Percentiles rank a stretch among this genome's conserved stretches.
Conservation (phyloP, 1,284 basidiomycete species). For the Chalciporus piperatoides region DNA sequence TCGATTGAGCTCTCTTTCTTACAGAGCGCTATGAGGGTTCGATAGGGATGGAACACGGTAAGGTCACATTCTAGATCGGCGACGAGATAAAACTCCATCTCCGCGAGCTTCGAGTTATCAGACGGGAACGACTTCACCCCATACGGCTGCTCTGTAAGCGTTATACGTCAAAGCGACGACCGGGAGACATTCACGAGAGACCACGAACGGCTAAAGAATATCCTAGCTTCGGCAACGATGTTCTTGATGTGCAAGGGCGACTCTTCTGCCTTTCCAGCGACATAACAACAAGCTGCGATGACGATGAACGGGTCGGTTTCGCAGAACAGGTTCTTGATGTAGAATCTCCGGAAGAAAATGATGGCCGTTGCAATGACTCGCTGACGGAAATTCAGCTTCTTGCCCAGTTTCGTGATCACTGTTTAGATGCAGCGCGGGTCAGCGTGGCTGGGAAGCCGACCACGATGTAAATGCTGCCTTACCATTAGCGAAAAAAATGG, state of each 20-base stretch:
- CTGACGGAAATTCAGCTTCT: conserved; percentile 81
- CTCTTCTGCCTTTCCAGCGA: conserved; percentile 96
- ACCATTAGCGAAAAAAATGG: conserved; percentile 86
- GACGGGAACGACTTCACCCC: conserved; percentile 74
- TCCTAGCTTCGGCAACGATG: conserved; percentile 80
- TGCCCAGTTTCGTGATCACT: conserved; percentile 88
- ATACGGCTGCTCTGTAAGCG: conserved; percentile 52
- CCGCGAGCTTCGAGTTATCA: conserved; percentile 89
- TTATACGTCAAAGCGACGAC: background rate
- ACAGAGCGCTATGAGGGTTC: conserved; percentile 76
- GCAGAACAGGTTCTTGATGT: conserved; percentile 89
- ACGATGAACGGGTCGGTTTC: conserved; percentile 94
- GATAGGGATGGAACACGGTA: conserved; percentile 91
- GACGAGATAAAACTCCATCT: conserved; percentile 98
- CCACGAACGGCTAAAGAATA: conserved; percentile 71
- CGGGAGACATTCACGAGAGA: background rate
- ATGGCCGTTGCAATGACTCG: conserved; percentile 90
- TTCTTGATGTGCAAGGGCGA: conserved; percentile 93
- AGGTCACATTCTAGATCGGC: conserved; percentile 96
- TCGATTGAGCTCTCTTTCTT: conserved; percentile 44
- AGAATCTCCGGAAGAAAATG: conserved; percentile 93
- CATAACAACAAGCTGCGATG: conserved; percentile 89
- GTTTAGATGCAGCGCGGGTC: background rate
- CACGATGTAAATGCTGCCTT: conserved; percentile 1
- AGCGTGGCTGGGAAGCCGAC: background rate